Percentiles rank a stretch among this genome's conserved stretches.
Conservation (phyloP, 2,329 filamentous ascomycete species). For the Stachybotrys chlorohalonatus region DNA sequence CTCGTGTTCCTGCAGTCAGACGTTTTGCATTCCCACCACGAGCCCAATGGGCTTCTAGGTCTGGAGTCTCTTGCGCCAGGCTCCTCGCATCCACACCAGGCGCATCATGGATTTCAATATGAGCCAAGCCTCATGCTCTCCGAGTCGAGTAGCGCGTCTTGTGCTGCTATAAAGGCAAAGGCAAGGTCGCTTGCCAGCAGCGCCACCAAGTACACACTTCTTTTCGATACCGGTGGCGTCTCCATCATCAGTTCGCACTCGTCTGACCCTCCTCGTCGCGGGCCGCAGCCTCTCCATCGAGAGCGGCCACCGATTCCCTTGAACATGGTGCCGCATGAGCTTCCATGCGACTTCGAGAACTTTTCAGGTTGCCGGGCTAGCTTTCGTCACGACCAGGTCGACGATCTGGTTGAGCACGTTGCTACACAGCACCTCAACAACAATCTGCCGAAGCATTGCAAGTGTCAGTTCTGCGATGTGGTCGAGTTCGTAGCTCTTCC, state of each 20-base stretch:
- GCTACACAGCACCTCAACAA: slow-evolving; percentile 22
- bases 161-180: neutral
- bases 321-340: slow-evolving; percentile 1
- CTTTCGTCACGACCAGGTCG: slow-evolving; percentile 28
- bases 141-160: slow-evolving; percentile 2
- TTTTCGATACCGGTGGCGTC: neutral
- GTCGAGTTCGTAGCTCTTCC: slow-evolving; percentile 16
- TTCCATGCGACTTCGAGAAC: slow-evolving; percentile 37
- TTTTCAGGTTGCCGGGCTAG: slow-evolving; percentile 22
- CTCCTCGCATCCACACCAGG: too few relatives aligned
- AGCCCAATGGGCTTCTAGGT: too few relatives aligned
- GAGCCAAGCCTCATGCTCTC: slow-evolving; percentile 4
- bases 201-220: neutral
- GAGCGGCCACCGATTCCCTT: slow-evolving; percentile 3
- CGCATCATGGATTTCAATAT: neutral
- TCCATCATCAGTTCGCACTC: slow-evolving; percentile 2
- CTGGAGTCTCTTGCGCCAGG: too few relatives aligned
- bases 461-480: slow-evolving; percentile 43
- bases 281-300: slow-evolving; percentile 5
- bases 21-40: too few relatives aligned
- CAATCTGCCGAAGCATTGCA: slow-evolving; percentile 22
- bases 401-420: slow-evolving; percentile 39
- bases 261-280: slow-evolving; percentile 12
- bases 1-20: neutral
- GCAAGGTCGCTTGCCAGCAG: neutral